Conservation (phyloP, 257 asterid genomes). For the Fraxinus excelsior region DNA sequence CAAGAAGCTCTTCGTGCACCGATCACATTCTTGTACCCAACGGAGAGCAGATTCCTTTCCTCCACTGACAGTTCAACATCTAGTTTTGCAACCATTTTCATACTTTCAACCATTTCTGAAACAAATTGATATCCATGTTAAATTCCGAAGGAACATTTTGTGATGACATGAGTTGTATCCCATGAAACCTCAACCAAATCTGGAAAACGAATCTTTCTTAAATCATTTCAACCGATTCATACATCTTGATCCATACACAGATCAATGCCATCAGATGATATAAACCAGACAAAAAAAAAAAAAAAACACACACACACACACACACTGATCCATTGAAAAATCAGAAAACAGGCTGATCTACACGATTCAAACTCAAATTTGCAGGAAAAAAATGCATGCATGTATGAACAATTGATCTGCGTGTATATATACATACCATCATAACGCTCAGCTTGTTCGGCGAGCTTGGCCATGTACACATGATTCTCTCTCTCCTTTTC, state of each 20-base stretch:
- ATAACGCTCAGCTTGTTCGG: conserved; percentile 91
- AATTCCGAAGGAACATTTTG: too few relatives aligned
- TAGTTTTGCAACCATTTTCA: conserved; percentile 79
- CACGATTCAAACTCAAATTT: conserved; percentile 21
- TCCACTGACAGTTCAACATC: conserved; percentile 86
- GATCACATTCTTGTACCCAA: conserved; percentile 94
- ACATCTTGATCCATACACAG: not conserved
- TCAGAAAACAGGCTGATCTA: conserved; percentile 9
- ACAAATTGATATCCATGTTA: not conserved
- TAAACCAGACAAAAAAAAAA: not conserved
- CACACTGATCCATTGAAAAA: conserved; percentile 25
- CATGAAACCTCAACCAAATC: not conserved
- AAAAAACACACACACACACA: not conserved
- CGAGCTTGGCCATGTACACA: conserved; percentile 81
- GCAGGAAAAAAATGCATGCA: not conserved
- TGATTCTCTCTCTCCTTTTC: conserved; percentile 77
- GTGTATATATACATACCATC: conserved; percentile 50
- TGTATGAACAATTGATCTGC: not conserved
- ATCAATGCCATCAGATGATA: not conserved
- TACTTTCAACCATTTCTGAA: conserved; percentile 87
- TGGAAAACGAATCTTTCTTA: not conserved
- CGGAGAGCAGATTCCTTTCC: conserved; percentile 92
- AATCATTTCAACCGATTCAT: not conserved
- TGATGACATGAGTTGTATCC: not conserved
- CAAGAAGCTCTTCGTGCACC: conserved; percentile 97